Base-by-base conservation (phyloP, 257 asterid species). In the Capsicum pubescens region DNA sequence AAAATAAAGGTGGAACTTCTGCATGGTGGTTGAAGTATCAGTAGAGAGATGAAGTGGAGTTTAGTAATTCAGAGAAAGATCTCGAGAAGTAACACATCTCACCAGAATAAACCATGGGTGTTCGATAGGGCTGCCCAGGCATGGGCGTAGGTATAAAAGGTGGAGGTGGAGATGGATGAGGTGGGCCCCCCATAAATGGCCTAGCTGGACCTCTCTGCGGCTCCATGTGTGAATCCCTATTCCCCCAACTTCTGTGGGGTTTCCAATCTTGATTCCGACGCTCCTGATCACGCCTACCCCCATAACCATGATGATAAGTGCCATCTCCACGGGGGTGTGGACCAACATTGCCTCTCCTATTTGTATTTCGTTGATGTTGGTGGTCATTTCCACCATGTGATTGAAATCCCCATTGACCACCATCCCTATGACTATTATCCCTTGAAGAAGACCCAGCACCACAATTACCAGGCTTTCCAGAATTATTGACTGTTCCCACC, bases 211-310 rank as follows among this genome's bases (percentile, higher is more conserved):
- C 89, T 85, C 95, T 87, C 35, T 87, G 96, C 1, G 88, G 91
- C 80, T 87, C 88, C 80, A 90, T 88, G 86, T 89, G 90, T 81
- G 82, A 84, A 78, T 91, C 97, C 82, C 97, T 91, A 58, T 88
- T 87, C 10, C 91, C 90, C 89, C 88, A 94, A 84, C 86, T 88
- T 85, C 97, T 84, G 70, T 89, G 88, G 70, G 85, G 80, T 79
- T 83, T 88, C 92, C 91, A 89, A 21, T 91, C 93, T 72, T 88
- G 91, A 84, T 85, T 88, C 21, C 89, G 90, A 50, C 92, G 91
- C 32, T 90, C 95, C 82, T 89, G 98, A 84, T 94, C 97, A 32
- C 97, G 95, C 77, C 94, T 85, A 46, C 93, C 92, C 55, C 91
- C 93, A 86, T 88, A 88, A 57, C 83, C 87, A 72, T 88, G 90